Evolutionary conservation across 163 green algal genomes (phyloP).

Genomic region (Picocystis sp.): DNA sequence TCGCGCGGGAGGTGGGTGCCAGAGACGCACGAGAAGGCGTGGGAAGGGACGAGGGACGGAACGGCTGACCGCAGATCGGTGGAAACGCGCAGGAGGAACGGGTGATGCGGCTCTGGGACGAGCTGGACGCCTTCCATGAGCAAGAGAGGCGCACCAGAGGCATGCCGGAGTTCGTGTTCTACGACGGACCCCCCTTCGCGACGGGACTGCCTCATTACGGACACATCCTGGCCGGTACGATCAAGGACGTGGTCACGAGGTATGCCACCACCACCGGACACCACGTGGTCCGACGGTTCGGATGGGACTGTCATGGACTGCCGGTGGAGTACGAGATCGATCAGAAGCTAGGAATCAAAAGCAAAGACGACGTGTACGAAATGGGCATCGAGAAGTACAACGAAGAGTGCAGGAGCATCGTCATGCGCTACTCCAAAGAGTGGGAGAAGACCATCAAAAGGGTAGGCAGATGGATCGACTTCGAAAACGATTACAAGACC

Average conservation of each 20-base stretch:
- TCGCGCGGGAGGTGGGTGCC: conserved; percentile 74
- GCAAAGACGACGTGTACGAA: conserved; percentile 65
- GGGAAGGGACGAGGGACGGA: conserved; percentile 15
- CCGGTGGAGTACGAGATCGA: conserved; percentile 99
- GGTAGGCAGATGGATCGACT: conserved; percentile 97
- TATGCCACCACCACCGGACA: conserved; percentile 71
- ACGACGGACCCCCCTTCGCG: conserved; percentile 87
- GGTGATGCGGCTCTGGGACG: conserved; percentile 50
- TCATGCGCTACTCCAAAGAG: conserved; percentile 94
- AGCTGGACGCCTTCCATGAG: conserved; percentile 73
- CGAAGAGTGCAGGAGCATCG: conserved; percentile 94
- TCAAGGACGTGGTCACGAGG: conserved; percentile 97
- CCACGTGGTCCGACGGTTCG: conserved; percentile 74
- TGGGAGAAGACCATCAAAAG: conserved; percentile 84
- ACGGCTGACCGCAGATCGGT: not conserved
- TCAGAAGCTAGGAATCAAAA: conserved; percentile 73
- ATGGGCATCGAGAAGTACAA: conserved; percentile 98
- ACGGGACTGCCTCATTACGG: conserved; percentile 96
- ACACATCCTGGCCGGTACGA: conserved; percentile 90
- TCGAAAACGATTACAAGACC: conserved; percentile 99
- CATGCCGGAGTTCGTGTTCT: conserved; percentile 79
- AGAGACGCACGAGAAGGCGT: no score
- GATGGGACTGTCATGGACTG: conserved; percentile 96
- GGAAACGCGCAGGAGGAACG: conserved; percentile 12
- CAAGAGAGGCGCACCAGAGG: conserved; percentile 68